Percentiles rank a stretch among this genome's conserved stretches.
Conservation (phyloP, 2,329 filamentous ascomycete species). For the Talaromyces sp. region DNA sequence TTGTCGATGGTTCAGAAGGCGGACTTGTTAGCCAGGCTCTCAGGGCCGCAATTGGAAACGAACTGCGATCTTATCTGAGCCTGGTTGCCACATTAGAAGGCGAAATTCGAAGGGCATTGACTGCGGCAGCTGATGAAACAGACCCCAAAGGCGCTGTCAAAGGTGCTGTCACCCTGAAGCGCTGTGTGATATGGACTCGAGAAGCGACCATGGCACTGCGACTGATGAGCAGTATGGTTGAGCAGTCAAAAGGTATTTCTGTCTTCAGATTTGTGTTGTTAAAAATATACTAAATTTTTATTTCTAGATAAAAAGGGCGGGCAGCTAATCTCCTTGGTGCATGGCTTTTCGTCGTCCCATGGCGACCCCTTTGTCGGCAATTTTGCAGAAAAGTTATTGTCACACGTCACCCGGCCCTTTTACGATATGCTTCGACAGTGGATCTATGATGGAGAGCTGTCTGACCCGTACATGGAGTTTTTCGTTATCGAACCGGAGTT, state of each 20-base stretch:
- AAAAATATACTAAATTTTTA: slow-evolving; percentile 8
- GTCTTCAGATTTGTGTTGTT: not conserved
- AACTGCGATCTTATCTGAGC: slow-evolving; percentile 83
- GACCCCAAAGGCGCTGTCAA: slow-evolving; percentile 71
- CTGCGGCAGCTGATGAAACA: slow-evolving; percentile 55
- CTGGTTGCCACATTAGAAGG: slow-evolving; percentile 88
- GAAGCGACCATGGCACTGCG: slow-evolving; percentile 94
- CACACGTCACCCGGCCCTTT: slow-evolving; percentile 86
- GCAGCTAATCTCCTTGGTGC: slow-evolving; percentile 87
- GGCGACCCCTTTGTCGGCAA: slow-evolving; percentile 91
- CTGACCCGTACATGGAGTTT: slow-evolving; percentile 93
- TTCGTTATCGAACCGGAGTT: slow-evolving; percentile 80
- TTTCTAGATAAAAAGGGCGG: slow-evolving; percentile 67
- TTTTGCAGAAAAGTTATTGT: slow-evolving; percentile 84
- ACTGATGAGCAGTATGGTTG: slow-evolving; percentile 89
- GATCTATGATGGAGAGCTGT: slow-evolving; percentile 97
- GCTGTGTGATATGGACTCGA: slow-evolving; percentile 94
- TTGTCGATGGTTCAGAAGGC: slow-evolving; percentile 74
- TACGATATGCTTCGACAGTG: slow-evolving; percentile 94
- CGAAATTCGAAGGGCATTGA: slow-evolving; percentile 79
- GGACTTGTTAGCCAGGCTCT: slow-evolving; percentile 91
- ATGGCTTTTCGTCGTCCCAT: slow-evolving; percentile 87
- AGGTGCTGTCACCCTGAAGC: slow-evolving; percentile 85
- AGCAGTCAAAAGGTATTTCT: slow-evolving; percentile 68
- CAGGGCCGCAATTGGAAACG: slow-evolving; percentile 75